Conservation (phyloP, 1,284 basidiomycete genomes). For the Boletus smithii region DNA sequence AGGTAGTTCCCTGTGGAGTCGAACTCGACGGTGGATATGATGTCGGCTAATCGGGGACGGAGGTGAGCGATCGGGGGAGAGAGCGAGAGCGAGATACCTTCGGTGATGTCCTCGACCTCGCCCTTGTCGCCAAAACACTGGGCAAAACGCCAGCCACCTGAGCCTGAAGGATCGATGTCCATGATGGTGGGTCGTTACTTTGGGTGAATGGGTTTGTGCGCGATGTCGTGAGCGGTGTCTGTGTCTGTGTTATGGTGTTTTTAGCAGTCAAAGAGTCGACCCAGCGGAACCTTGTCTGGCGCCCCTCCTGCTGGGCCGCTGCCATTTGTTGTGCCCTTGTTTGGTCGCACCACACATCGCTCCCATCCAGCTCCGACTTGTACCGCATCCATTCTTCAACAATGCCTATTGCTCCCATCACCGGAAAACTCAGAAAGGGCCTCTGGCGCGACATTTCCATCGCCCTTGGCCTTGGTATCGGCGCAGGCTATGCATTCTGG, state of each 20-base stretch:
- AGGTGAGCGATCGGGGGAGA: conserved; percentile 27
- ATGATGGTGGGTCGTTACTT: conserved; percentile 41
- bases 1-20: conserved; percentile 99
- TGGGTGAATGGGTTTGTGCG: conserved; percentile 8
- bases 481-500: conserved; percentile 77
- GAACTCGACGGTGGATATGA: conserved; percentile 99
- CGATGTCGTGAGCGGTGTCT: conserved; percentile 12
- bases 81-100: conserved; percentile 56
- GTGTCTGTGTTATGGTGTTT: conserved; percentile 9
- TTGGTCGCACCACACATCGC: conserved; percentile 22
- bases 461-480: conserved; percentile 68
- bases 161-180: conserved; percentile 80
- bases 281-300: conserved; percentile 19
- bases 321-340: conserved; percentile 36
- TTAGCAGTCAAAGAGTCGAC: conserved; percentile 14
- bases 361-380: conserved; percentile 23
- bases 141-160: conserved; percentile 95
- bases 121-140: conserved; percentile 99
- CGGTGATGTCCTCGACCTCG: conserved; percentile 99
- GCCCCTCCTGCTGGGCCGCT: conserved; percentile 13
- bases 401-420: conserved; percentile 84
- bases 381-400: conserved; percentile 27
- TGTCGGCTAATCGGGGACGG: conserved; percentile 69
- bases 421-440: conserved; percentile 84
- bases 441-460: conserved; percentile 78